Evolutionary conservation across 768 basidiomycete species (phyloP), one percentile per base, ranked within the genome.

Genomic region (Boletus speciosus): DNA sequence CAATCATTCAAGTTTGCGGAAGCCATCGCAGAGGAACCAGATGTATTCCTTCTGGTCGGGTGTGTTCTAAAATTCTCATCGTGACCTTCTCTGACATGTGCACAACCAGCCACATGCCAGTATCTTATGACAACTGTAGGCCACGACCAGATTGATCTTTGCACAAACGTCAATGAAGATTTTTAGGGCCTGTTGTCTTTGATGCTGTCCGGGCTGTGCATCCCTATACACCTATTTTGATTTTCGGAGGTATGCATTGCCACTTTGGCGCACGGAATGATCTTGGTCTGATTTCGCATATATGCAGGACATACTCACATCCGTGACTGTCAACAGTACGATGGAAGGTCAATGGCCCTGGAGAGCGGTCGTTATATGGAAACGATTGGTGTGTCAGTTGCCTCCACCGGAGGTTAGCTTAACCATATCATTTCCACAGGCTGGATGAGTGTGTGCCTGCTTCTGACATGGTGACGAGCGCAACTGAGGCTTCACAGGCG

Each of bases 311-410:
- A 93, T 59, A 77, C 0, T 45, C 65, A 67, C 21, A 56, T 65
- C 36, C 65, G 65, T n/a, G 59, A 67, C 36, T 67, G 64, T 44
- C 65, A 61, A 16, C 62, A 61, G n/a, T 67, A 62, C 16, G 57
- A 67, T 43, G 55, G 55, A 37, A 61, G 60, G 31, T 31, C 60
- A 21, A 62, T 67, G 56, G 61, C 86, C 2, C 66, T 94, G 56
- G 89, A 92, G 63, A 87, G 90, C 58, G 89, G 94, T 16, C 76
- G 91, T 23, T 96, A 95, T 66, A 89, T 96, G 86, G 94, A 97
- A 72, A 97, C 93, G 10, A 75, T 95, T 50, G 92, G 90, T 87
- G 46, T 12, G 80, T 48, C 12, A 11, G 6, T 11, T 15, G 0
- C 19, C 38, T 29, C 27, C 5, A 19, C 23, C 32, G 29, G 4